Evolutionary conservation across 306 rosid genomes (phyloP).

Genomic region (Corylus avellana): DNA sequence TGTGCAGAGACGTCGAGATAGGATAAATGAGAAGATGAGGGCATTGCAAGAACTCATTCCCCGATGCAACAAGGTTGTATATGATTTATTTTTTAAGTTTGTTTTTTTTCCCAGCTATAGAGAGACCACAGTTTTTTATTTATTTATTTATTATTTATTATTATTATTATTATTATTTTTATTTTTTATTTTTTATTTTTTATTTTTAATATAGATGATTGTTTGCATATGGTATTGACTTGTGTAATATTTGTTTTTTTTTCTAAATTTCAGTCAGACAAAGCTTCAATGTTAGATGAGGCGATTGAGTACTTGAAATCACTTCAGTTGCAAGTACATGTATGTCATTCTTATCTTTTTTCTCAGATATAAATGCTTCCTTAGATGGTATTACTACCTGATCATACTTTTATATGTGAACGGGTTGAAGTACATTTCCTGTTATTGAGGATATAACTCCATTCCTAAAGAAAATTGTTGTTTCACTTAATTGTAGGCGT

Average conservation of each 20-base stretch:
- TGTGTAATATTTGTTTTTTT: neutral
- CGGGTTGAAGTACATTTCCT: neutral
- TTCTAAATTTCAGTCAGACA: constrained; percentile 62
- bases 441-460: neutral
- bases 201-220: neutral
- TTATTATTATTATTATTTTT: no score
- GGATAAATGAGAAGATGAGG: constrained; percentile 87
- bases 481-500: neutral
- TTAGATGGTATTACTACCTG: neutral
- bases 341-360: constrained; percentile 25
- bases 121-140: neutral
- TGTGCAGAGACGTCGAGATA: constrained; percentile 82
- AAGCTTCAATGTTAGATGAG: constrained; percentile 95
- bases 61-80: constrained; percentile 73
- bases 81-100: neutral
- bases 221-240: constrained; percentile 2
- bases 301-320: constrained; percentile 88
- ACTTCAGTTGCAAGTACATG: constrained; percentile 87
- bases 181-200: no score
- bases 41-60: constrained; percentile 88
- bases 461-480: neutral
- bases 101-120: neutral
- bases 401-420: neutral
- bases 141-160: no score
- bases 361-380: neutral